phyloP scores from a whole-genome alignment of 2,329 filamentous ascomycete genomes.

The Colletotrichum caudatum region DNA sequence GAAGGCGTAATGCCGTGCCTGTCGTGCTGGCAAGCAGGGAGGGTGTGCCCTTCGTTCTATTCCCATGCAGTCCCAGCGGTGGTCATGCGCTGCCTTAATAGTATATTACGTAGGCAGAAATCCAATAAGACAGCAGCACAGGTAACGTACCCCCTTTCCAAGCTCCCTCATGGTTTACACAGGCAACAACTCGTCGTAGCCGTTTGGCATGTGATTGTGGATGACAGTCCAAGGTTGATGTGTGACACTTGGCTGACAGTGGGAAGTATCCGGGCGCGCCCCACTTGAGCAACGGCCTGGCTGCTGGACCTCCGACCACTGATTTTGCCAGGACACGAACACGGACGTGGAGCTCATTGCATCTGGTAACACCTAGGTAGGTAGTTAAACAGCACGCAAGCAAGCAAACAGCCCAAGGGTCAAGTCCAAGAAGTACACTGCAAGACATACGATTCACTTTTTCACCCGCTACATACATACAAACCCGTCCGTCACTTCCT shows the following conservation, averaged over 20 bases:
- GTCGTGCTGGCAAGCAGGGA: not conserved
- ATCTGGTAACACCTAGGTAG: not conserved
- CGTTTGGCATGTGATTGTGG: slow-evolving; percentile 21
- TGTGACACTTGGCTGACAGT: not conserved
- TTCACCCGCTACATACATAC: not conserved
- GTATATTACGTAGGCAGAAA: not conserved
- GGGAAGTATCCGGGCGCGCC: slow-evolving; percentile 1
- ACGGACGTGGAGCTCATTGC: slow-evolving; percentile 10
- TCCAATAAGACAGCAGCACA: slow-evolving; percentile 2
- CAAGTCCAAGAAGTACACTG: slow-evolving; percentile 19
- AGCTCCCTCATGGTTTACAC: not conserved
- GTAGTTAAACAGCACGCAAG: not conserved
- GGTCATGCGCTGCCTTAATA: not conserved
- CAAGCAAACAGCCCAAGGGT: slow-evolving; percentile 8
- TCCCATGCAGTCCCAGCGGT: not conserved
- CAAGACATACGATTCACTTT: slow-evolving; percentile 24
- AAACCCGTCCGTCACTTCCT: slow-evolving; percentile 1
- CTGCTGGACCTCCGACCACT: slow-evolving; percentile 10
- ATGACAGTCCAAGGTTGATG: not conserved
- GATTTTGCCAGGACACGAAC: slow-evolving; percentile 5
- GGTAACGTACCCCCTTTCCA: not conserved
- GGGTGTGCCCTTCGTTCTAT: not conserved
- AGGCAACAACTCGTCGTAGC: not conserved
- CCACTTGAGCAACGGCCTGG: slow-evolving; percentile 14
- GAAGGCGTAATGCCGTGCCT: not conserved